These are phyloP conservation scores for Hyphopichia pseudoburtonii DNA, from an alignment of 1,139 yeast species.

Conservation along the genomic window DNA sequence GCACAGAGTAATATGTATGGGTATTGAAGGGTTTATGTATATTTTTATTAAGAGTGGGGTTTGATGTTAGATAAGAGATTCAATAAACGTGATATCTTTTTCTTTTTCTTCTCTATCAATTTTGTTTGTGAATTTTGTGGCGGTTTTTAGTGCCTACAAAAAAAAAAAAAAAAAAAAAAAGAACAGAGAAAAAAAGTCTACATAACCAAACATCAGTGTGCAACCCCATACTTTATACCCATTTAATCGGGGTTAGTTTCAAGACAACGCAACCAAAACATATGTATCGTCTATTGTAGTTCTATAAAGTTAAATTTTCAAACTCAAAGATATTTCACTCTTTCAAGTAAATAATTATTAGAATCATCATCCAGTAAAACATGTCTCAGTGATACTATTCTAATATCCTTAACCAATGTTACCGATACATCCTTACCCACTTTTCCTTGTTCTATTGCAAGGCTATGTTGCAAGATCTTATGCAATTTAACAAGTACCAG, in stretches of 20 bases:
- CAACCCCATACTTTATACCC: too few species aligned
- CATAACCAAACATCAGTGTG: neutral
- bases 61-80: too few species aligned
- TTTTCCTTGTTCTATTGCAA: conserved; percentile 20
- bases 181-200: too few species aligned
- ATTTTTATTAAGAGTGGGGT: too few species aligned
- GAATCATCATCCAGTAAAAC: conserved; percentile 12
- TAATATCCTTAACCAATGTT: conserved; percentile 30
- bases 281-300: too few species aligned
- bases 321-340: conserved; percentile 2
- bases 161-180: neutral
- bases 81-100: too few species aligned
- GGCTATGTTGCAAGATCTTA: conserved; percentile 29
- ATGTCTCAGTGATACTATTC: conserved; percentile 27
- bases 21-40: too few species aligned
- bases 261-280: too few species aligned
- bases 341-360: conserved; percentile 6
- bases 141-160: neutral
- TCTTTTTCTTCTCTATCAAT: too few species aligned
- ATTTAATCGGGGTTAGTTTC: too few species aligned
- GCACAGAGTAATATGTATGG: too few species aligned
- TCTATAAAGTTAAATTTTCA: neutral
- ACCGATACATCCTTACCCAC: conserved; percentile 11
- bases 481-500: conserved; percentile 29
- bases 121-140: too few species aligned